Evolutionary conservation across 371 early-diverging fungal species (phyloP), one percentile per base, ranked within the genome.

Genomic region (Lichtheimia hyalospora): DNA sequence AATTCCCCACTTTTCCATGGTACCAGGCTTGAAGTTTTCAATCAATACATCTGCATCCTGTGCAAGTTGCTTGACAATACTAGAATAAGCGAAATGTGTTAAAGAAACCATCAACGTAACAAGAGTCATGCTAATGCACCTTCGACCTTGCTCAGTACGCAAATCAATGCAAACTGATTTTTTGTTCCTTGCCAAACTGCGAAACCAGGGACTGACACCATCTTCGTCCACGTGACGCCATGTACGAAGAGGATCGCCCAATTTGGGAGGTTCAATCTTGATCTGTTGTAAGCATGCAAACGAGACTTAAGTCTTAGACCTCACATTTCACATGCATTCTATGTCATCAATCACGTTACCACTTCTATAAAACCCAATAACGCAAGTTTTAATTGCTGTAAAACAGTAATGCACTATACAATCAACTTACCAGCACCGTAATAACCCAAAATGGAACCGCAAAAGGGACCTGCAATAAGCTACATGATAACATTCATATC

Each of bases 1-100:
- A 41, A 84, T 64, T 4, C 81, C 81, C 84, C 84, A 84, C 64
- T 83, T 84, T 54, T 84, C 84, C 83, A 84, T 81, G 3, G 82
- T 81, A 15, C 80, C 82, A 15, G 83, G 83, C 39, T 80, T 77
- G 60, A 84, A 84, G 57, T 84, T 84, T 51, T 84, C 84, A 34
- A 84, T 74, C 8, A 84, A 58, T 1, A 84, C 83, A 71, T 84
- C 83, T 0, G 71, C 74, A 56, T 76, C 48, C 23, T 74, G 68
- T 5, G 81, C 81, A 14, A 84, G 51, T 21, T 70, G 51, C 49
- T 75, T 70, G 41, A 82, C 75, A 20, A 84, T 54, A 23, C 83
- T 83, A 41, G 6, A 3, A 24, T 34, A 8, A 8, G 10, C 8
- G 10, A 8, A 10, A 10, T 34, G 34, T 8, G 34, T 34, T 10